A percentile compares a stretch with the other conserved stretches of the same genome.
Evolutionary conservation across 75 land plant genomes (phyloP).

Genomic region (Picea sitchensis): DNA sequence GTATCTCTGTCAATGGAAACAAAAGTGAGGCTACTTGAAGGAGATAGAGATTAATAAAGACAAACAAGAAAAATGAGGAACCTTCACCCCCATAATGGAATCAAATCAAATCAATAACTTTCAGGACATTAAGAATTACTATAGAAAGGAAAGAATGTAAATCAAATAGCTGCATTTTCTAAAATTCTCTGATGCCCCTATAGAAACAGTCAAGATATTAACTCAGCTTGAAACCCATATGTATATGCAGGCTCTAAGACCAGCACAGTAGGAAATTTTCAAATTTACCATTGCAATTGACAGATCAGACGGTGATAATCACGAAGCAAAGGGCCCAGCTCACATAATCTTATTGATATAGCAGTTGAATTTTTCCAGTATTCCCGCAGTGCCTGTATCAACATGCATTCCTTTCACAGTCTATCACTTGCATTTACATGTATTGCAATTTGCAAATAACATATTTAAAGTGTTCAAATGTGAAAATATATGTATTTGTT

Average conservation of each 20-base stretch:
- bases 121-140: not conserved
- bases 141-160: not conserved
- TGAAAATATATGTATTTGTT: not conserved
- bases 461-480: not conserved
- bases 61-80: not conserved
- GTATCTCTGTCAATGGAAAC: not conserved
- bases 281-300: constrained; percentile 3
- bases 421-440: not conserved
- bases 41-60: not conserved
- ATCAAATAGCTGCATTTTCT: not conserved
- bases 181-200: not conserved
- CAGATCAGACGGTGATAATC: constrained; percentile 77
- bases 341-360: constrained; percentile 50
- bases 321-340: constrained; percentile 76
- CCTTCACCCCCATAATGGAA: not conserved
- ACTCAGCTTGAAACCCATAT: not conserved
- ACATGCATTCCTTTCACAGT: not conserved
- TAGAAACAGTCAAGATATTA: not conserved
- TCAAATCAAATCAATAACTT: not conserved
- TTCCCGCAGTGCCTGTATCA: constrained; percentile 62
- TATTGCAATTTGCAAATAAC: not conserved
- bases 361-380: constrained; percentile 71
- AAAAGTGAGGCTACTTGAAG: not conserved
- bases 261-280: not conserved
- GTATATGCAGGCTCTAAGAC: not conserved